phyloP scores from a whole-genome alignment of 1,139 yeast species.

The Wickerhamomyces sp. region DNA sequence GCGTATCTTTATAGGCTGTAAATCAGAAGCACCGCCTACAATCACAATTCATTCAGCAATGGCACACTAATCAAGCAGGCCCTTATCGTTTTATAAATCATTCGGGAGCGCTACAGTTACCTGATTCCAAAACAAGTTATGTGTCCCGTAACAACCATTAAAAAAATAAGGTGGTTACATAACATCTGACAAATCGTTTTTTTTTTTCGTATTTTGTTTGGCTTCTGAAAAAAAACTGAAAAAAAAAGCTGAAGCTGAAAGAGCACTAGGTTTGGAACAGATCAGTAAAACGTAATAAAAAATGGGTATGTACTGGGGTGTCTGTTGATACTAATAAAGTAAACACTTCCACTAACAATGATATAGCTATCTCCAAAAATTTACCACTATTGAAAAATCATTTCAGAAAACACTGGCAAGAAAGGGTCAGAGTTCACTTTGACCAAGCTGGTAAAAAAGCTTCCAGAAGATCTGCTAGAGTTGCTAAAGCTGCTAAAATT shows the following conservation, averaged over 20 bases:
- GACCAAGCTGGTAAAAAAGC: conserved; percentile 99
- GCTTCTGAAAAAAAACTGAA: neutral
- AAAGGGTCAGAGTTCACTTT: conserved; percentile 97
- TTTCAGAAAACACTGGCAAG: conserved; percentile 99
- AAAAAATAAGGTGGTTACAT: no score
- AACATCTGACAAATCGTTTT: neutral
- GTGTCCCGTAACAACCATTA: no score
- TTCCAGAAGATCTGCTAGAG: conserved; percentile 93
- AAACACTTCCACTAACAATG: neutral
- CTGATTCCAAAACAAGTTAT: no score
- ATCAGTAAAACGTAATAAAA: neutral
- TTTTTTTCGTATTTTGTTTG: neutral
- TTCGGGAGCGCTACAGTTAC: no score
- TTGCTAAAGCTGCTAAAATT: conserved; percentile 86
- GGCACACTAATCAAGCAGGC: no score
- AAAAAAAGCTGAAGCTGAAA: neutral
- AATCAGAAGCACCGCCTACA: no score
- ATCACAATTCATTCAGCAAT: no score
- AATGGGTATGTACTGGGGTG: neutral
- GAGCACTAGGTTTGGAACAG: neutral
- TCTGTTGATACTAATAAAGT: neutral
- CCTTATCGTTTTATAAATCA: no score
- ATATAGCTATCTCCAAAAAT: conserved; percentile 92
- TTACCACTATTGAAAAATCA: conserved; percentile 95
- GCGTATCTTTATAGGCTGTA: no score